phyloP scores from a whole-genome alignment of 1,284 basidiomycete genomes.

The Rhodofomes roseus region DNA sequence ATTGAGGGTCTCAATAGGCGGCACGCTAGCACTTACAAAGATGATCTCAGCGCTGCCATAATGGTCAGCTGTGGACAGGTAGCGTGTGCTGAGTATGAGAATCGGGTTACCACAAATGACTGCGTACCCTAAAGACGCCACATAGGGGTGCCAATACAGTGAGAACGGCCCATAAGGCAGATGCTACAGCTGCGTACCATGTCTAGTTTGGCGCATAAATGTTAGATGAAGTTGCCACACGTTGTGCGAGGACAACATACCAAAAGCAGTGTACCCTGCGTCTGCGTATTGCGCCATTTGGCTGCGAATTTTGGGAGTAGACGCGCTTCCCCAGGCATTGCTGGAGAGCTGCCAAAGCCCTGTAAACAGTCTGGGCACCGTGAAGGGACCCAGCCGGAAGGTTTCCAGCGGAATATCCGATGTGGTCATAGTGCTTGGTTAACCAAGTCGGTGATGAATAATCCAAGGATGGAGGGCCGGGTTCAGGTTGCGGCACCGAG shows the following conservation, averaged over 20 bases:
- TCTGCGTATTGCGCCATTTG: constrained; percentile 64
- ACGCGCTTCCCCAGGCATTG: constrained; percentile 76
- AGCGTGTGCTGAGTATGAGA: not conserved
- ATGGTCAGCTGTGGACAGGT: constrained; percentile 61
- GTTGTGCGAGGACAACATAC: constrained; percentile 32
- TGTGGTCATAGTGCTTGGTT: not conserved
- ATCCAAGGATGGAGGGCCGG: not conserved
- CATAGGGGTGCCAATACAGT: not conserved
- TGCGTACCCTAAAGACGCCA: constrained; percentile 14
- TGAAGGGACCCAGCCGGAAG: constrained; percentile 57
- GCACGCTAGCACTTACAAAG: constrained; percentile 47
- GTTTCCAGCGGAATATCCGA: constrained; percentile 39
- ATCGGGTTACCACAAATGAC: not conserved
- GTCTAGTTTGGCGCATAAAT: constrained; percentile 22
- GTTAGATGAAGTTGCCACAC: not conserved
- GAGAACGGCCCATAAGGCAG: not conserved
- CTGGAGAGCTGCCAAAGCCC: constrained; percentile 83
- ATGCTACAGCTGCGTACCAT: constrained; percentile 29
- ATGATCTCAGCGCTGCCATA: constrained; percentile 78
- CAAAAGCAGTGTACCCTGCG: constrained; percentile 70
- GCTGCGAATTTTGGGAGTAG: constrained; percentile 59
- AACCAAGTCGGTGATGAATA: not conserved
- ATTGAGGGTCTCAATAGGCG: not conserved
- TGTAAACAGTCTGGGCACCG: constrained; percentile 64
- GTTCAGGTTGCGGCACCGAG: not conserved